Percentiles rank a stretch among this genome's conserved stretches.
phyloP scores from a whole-genome alignment of 768 basidiomycete species.

The Sutorius australiensis region DNA sequence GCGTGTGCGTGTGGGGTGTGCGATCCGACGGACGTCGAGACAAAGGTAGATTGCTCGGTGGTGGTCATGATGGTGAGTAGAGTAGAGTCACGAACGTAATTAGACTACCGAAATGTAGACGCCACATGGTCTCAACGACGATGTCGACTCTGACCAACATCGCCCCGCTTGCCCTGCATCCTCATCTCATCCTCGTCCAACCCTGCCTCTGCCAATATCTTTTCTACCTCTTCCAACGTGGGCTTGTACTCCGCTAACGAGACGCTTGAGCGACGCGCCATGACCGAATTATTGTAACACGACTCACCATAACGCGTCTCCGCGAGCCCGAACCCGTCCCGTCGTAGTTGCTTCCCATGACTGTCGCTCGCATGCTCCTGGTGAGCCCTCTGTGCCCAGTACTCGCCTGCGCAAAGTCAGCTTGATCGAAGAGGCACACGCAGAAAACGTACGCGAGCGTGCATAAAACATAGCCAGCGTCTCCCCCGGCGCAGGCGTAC shows the following conservation, averaged over 20 bases:
- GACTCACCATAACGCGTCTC: constrained; percentile 62
- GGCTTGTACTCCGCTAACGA: constrained; percentile 73
- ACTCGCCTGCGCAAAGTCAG: constrained; percentile 49
- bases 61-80: neutral
- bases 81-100: too few relatives aligned
- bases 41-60: constrained; percentile 4
- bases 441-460: constrained; percentile 56
- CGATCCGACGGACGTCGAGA: constrained; percentile 11
- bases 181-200: constrained; percentile 81
- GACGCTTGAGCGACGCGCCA: neutral
- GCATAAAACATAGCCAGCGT: constrained; percentile 81
- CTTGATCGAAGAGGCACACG: neutral
- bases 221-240: constrained; percentile 75
- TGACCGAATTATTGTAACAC: too few relatives aligned
- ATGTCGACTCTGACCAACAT: constrained; percentile 48
- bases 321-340: constrained; percentile 75
- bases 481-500: constrained; percentile 83
- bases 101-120: too few relatives aligned
- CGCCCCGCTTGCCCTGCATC: constrained; percentile 46
- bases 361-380: constrained; percentile 48
- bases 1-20: constrained; percentile 15
- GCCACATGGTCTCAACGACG: constrained; percentile 26
- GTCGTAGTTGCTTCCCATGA: constrained; percentile 72
- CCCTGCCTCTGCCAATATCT: constrained; percentile 78
- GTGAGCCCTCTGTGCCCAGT: constrained; percentile 76